These are phyloP conservation scores for Ophiostoma montium DNA, from an alignment of 2,329 filamentous ascomycete genomes.

Conservation along the genomic window DNA sequence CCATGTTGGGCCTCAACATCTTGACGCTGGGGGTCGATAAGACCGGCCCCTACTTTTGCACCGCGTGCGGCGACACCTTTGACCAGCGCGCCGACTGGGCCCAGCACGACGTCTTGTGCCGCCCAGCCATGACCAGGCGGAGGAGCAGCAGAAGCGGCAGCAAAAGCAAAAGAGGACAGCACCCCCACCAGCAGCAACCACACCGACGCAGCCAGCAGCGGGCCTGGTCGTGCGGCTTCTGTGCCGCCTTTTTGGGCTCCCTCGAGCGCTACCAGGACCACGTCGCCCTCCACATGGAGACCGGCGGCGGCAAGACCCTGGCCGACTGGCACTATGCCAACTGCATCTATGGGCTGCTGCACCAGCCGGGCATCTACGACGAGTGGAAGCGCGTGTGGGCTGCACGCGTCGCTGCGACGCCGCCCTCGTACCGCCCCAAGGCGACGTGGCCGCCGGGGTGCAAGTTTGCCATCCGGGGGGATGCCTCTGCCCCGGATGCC, in stretches of 20 bases:
- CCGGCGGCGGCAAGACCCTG: conserved; percentile 45
- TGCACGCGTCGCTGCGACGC: conserved; percentile 28
- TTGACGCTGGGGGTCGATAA: no score
- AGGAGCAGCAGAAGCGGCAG: background rate
- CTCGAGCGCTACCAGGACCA: conserved; percentile 55
- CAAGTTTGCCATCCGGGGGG: conserved; percentile 15
- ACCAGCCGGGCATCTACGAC: conserved; percentile 46
- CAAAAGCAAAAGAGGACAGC: background rate
- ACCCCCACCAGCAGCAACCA: conserved; percentile 27
- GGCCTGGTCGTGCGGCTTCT: conserved; percentile 57
- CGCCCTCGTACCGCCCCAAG: conserved; percentile 37
- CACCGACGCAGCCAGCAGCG: conserved; percentile 43
- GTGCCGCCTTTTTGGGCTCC: conserved; percentile 45
- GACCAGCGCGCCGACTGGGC: conserved; percentile 58
- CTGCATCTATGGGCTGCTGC: conserved; percentile 52
- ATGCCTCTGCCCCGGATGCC: background rate
- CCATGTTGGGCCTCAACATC: background rate
- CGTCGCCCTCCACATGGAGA: conserved; percentile 53
- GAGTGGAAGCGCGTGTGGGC: conserved; percentile 45
- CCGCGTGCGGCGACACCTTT: conserved; percentile 48
- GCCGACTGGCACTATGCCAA: conserved; percentile 56
- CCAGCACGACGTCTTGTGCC: conserved; percentile 50
- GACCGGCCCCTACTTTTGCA: conserved; percentile 39
- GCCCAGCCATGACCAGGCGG: conserved; percentile 18
- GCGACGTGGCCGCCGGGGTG: conserved; percentile 46